Evolutionary conservation across 306 rosid species (phyloP).

Genomic region (Vigna mungo): DNA sequence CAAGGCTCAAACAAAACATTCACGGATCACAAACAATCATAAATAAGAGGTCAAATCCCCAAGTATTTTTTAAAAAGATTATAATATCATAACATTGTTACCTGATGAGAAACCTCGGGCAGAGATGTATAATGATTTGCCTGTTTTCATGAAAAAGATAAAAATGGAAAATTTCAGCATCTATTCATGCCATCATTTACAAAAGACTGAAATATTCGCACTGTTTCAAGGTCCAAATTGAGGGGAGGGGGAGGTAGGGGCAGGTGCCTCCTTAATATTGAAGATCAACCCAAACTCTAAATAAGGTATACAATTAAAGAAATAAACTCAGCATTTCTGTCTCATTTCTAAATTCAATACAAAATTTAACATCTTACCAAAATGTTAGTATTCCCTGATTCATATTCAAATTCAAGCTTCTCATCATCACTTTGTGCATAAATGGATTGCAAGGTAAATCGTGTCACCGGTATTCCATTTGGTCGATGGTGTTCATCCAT

Average conservation of each 20-base stretch:
- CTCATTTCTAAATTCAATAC: conserved; percentile 31
- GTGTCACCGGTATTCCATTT: conserved; percentile 93
- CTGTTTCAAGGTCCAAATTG: too few relatives aligned
- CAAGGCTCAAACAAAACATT: conserved; percentile 6
- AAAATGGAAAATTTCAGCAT: conserved; percentile 38
- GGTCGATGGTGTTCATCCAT: conserved; percentile 97
- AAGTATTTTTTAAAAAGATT: conserved; percentile 27
- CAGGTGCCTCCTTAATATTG: too few relatives aligned
- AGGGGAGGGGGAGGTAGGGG: too few relatives aligned
- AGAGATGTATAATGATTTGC: conserved; percentile 77
- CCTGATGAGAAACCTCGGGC: conserved; percentile 91
- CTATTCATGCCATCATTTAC: background rate
- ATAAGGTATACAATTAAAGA: background rate
- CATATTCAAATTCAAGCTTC: conserved; percentile 97
- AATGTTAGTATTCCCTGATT: conserved; percentile 91
- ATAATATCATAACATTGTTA: conserved; percentile 42
- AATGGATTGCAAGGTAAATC: conserved; percentile 86
- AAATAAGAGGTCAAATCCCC: conserved; percentile 13
- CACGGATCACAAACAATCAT: background rate
- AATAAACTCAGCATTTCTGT: conserved; percentile 15
- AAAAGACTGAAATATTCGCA: too few relatives aligned
- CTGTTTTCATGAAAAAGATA: conserved; percentile 49
- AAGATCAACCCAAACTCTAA: too few relatives aligned
- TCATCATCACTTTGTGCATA: conserved; percentile 93
- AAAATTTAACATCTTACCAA: conserved; percentile 66